phyloP scores from a whole-genome alignment of 805 yeast genomes.

The Barnettozyma pratensis region DNA sequence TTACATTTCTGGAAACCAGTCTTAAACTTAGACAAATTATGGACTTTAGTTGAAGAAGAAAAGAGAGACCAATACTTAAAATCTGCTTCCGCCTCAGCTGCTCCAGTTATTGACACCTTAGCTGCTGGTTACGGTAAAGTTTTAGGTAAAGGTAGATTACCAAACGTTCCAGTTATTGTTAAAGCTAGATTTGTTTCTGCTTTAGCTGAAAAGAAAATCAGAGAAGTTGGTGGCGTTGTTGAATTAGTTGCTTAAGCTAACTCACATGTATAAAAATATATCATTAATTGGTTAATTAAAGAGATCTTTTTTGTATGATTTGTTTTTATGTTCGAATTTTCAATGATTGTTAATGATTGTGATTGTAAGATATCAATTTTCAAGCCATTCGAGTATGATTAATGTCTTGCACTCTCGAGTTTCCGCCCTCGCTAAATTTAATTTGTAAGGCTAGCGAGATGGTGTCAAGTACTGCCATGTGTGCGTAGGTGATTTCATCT shows the following conservation, averaged over 20 bases:
- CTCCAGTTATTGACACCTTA: conserved; percentile 98
- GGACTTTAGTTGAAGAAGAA: conserved; percentile 93
- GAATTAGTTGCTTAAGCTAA: conserved; percentile 89
- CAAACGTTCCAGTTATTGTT: conserved; percentile 97
- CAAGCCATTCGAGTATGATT: background rate
- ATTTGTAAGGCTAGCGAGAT: too few species aligned
- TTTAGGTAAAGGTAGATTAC: conserved; percentile 98
- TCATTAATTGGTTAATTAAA: conserved; percentile 10
- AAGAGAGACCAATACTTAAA: conserved; percentile 91
- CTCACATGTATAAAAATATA: conserved; percentile 10
- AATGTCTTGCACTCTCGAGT: too few species aligned
- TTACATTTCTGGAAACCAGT: conserved; percentile 97
- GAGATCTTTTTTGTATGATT: background rate
- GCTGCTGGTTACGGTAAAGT: conserved; percentile 99
- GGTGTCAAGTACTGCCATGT: too few species aligned
- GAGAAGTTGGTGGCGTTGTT: conserved; percentile 99
- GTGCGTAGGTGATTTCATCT: too few species aligned
- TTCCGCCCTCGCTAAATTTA: too few species aligned
- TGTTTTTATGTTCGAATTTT: background rate
- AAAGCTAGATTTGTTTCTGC: conserved; percentile 99
- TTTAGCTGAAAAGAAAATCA: conserved; percentile 99
- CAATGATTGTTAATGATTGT: background rate
- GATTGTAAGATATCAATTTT: background rate
- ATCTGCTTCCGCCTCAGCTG: conserved; percentile 79
- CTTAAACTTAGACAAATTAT: conserved; percentile 95